Percentiles rank a stretch among this genome's conserved stretches.
These are phyloP conservation scores for Agaricales sp. DNA, from an alignment of 1,284 basidiomycete species.

Conservation along the genomic window DNA sequence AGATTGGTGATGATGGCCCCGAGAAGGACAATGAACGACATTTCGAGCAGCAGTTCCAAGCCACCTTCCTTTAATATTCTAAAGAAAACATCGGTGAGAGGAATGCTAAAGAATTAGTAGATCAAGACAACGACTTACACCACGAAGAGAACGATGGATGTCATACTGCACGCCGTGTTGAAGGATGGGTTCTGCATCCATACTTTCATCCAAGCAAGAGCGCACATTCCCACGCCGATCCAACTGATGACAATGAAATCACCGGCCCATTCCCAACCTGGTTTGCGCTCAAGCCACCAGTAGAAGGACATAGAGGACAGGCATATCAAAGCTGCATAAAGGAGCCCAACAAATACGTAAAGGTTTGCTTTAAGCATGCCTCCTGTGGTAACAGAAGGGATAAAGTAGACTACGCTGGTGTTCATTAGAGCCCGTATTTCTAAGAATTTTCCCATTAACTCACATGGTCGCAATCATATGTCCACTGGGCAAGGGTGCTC, in stretches of 20 bases:
- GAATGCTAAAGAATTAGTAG: neutral
- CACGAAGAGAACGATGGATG: conserved; percentile 75
- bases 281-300: conserved; percentile 62
- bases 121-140: too few relatives aligned
- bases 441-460: conserved; percentile 17
- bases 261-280: conserved; percentile 61
- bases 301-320: conserved; percentile 70
- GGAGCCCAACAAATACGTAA: conserved; percentile 63
- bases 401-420: conserved; percentile 71
- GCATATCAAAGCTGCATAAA: conserved; percentile 68
- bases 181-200: conserved; percentile 88
- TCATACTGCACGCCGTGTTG: conserved; percentile 93
- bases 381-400: conserved; percentile 80
- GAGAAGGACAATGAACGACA: conserved; percentile 68
- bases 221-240: conserved; percentile 77
- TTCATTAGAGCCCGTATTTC: too few relatives aligned
- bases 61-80: conserved; percentile 84
- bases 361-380: conserved; percentile 86
- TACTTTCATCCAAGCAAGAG: conserved; percentile 80
- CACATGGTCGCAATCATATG: conserved; percentile 90
- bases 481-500: conserved; percentile 58
- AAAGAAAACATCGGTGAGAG: conserved; percentile 7
- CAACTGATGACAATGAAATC: conserved; percentile 64
- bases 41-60: conserved; percentile 59
- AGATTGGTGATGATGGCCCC: conserved; percentile 75